These are phyloP conservation scores for Aspergillus sclerotialis DNA, from an alignment of 2,329 filamentous ascomycete genomes.

Conservation along the genomic window DNA sequence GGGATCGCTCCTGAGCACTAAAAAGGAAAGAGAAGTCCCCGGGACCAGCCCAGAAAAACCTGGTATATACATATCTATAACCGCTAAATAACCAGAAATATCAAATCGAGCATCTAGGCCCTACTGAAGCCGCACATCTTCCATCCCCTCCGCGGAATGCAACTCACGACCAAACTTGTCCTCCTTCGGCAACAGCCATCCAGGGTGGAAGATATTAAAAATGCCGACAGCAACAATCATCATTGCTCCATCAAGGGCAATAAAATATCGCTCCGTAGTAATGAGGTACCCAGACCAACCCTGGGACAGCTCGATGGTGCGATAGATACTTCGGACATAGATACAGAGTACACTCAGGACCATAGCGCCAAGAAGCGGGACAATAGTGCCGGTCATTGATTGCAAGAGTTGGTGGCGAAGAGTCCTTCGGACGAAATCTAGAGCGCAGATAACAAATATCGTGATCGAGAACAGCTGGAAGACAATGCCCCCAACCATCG, in stretches of 20 bases:
- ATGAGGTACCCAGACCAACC: constrained; percentile 47
- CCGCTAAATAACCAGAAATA: too few species aligned
- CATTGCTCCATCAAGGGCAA: constrained; percentile 43
- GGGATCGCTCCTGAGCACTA: too few species aligned
- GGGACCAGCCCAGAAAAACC: too few species aligned
- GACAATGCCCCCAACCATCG: constrained; percentile 50
- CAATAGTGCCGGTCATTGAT: constrained; percentile 16
- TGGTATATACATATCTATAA: too few species aligned
- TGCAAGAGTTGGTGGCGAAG: constrained; percentile 17
- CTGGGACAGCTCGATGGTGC: constrained; percentile 44
- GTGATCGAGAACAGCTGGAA: constrained; percentile 52
- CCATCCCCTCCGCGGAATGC: constrained; percentile 7
- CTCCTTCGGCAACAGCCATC: constrained; percentile 27
- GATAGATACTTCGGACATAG: constrained; percentile 44
- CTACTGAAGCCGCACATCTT: too few species aligned
- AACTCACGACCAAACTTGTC: constrained; percentile 8
- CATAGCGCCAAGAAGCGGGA: constrained; percentile 32
- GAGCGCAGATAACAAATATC: constrained; percentile 45
- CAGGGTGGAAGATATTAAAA: constrained; percentile 41
- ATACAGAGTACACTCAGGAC: constrained; percentile 38
- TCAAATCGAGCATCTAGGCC: too few species aligned
- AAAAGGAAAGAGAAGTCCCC: too few species aligned
- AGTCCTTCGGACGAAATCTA: constrained; percentile 39
- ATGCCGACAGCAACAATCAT: constrained; percentile 42
- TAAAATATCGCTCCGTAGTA: constrained; percentile 44